Conservation (phyloP, 2,329 filamentous ascomycete species). For the Fusarium liriodendri region DNA sequence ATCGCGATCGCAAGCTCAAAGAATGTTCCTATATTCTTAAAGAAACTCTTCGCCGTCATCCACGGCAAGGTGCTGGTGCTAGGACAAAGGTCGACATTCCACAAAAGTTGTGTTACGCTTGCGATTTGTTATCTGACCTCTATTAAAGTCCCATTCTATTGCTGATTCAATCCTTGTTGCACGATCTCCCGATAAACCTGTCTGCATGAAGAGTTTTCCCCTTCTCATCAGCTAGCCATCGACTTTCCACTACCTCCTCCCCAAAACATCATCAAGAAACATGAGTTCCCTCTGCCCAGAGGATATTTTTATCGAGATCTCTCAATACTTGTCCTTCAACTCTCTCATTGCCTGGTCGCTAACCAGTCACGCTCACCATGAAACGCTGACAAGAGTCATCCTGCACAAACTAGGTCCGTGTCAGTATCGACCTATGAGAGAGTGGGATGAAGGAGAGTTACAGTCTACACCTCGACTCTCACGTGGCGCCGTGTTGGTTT, state of each 20-base stretch:
- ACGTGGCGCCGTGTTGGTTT: slow-evolving; percentile 1
- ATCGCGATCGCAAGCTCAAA: not conserved
- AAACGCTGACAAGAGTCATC: not conserved
- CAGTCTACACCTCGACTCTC: not conserved
- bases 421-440: not conserved
- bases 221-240: not conserved
- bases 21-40: not conserved
- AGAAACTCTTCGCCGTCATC: too few relatives aligned
- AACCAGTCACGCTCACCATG: not conserved
- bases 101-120: not conserved
- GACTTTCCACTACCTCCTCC: not conserved
- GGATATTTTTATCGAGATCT: slow-evolving; percentile 11
- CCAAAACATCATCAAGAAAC: not conserved
- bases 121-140: too few relatives aligned
- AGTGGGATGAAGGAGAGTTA: not conserved
- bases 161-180: not conserved
- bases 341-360: slow-evolving; percentile 6
- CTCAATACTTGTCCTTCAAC: slow-evolving; percentile 4
- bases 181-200: not conserved
- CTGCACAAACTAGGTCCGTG: slow-evolving; percentile 1
- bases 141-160: too few relatives aligned
- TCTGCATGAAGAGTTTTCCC: not conserved
- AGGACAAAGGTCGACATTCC: not conserved
- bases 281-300: not conserved
- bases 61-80: not conserved